These are phyloP conservation scores for Alternaria postmessia DNA, from an alignment of 2,329 filamentous ascomycete species.

Conservation along the genomic window DNA sequence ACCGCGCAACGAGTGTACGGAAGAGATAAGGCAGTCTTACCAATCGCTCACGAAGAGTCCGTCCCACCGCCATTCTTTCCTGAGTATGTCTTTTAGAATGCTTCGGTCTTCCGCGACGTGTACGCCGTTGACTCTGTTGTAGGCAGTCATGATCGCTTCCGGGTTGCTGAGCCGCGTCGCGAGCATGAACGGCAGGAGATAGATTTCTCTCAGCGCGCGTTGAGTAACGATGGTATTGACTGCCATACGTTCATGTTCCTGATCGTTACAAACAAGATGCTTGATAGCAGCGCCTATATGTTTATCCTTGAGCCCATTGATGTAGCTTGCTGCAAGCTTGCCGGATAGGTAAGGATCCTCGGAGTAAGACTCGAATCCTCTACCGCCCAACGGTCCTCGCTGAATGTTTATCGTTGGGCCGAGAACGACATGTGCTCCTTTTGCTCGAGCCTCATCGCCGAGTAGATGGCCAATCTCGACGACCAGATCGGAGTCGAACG, in stretches of 20 bases:
- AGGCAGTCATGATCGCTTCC: constrained; percentile 60
- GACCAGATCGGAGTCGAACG: background rate
- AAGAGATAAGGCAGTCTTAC: constrained; percentile 4
- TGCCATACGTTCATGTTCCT: constrained; percentile 68
- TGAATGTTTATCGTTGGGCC: constrained; percentile 42
- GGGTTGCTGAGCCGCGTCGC: constrained; percentile 68
- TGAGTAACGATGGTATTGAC: constrained; percentile 67
- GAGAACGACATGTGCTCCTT: constrained; percentile 16
- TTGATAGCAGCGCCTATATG: constrained; percentile 54
- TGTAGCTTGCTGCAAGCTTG: background rate
- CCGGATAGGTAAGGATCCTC: constrained; percentile 23
- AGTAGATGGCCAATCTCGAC: constrained; percentile 9
- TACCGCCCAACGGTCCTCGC: constrained; percentile 19
- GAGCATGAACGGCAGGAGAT: constrained; percentile 66
- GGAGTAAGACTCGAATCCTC: constrained; percentile 21
- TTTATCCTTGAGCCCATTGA: constrained; percentile 57
- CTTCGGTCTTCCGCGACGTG: constrained; percentile 43
- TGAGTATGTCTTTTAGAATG: constrained; percentile 56
- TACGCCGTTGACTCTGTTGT: constrained; percentile 25
- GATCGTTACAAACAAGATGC: constrained; percentile 72
- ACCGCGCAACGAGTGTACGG: background rate
- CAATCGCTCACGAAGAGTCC: constrained; percentile 50
- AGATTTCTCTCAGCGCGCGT: constrained; percentile 59
- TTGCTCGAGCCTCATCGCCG: constrained; percentile 32
- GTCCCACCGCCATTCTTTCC: constrained; percentile 55